Evolutionary conservation across 2,329 filamentous ascomycete species (phyloP), one percentile per base, ranked within the genome.

Genomic region (Alternaria gaisen): DNA sequence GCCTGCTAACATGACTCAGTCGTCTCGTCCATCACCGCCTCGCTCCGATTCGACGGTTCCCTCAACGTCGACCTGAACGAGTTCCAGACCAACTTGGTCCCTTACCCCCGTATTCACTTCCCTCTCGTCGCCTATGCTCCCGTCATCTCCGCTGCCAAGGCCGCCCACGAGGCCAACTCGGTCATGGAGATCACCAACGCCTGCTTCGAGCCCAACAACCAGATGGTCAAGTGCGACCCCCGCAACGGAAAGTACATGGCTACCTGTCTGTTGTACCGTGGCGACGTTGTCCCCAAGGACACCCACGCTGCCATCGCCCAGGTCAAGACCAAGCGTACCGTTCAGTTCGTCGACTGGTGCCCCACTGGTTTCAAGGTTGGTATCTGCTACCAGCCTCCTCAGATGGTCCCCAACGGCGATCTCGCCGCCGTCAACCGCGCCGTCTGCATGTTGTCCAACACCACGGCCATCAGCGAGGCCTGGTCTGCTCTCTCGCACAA

Each of bases 231-330:
- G 88, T 99, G 94, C 80, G 95, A 99, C 81, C 94, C 94, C 73
- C 93, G 94, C 79, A 94, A 96, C 82, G 94, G 94, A 83, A 99
- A 99, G 88, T 99, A 99, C 89, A 99, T 99, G 94, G 94, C 94
- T 69, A 97, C 94, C 76, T 97, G 94, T 83, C 83, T 99, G 83
- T 86, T 99, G 81, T 99, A 99, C 89, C 94, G 94, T 80, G 95
- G 94, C 82, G 95, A 98, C 77, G 94, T 99, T 74, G 95, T 98
- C 65, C 92, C 94, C 83, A 96, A 97, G 85, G 94, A 98, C 77
- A 92, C 92, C 71, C 92, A 97, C 86, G 88, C 85, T 63, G 94
- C 95, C 69, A 94, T 98, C 72, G 94, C 94, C 65, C 93, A 92
- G 69, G 91, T 98, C 80, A 99, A 98, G 92, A 97, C 95, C 82